Evolutionary conservation across 2,329 filamentous ascomycete species (phyloP).

Genomic region (Ceratocystis smalleyi): DNA sequence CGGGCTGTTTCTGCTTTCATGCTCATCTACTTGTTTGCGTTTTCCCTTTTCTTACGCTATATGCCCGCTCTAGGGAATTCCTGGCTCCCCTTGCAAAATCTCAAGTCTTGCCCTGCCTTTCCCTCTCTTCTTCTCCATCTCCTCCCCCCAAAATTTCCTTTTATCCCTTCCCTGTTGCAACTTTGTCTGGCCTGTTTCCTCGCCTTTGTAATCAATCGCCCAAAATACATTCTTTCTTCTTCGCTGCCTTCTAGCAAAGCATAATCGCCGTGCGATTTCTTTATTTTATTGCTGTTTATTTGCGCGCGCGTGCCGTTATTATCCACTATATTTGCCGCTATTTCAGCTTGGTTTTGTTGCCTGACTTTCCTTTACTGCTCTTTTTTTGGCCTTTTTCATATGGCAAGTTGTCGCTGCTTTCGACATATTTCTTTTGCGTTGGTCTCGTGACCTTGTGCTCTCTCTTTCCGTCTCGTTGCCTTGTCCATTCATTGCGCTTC

Average conservation of each 20-base stretch:
- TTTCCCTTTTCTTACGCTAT: too few relatives aligned
- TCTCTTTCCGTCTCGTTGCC: too few relatives aligned
- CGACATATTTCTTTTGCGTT: too few relatives aligned
- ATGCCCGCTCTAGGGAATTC: too few relatives aligned
- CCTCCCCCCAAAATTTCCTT: background rate
- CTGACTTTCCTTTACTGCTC: background rate
- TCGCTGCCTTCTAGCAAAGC: background rate
- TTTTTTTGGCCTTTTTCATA: background rate
- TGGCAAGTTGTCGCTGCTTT: too few relatives aligned
- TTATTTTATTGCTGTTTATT: background rate
- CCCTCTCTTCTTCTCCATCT: background rate
- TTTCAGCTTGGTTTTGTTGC: background rate
- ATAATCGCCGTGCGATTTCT: slow-evolving; percentile 1
- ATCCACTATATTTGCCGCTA: background rate
- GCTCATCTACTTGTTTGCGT: background rate
- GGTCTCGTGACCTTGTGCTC: too few relatives aligned
- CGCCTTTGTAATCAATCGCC: background rate
- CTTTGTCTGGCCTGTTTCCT: background rate
- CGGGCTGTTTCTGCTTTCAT: background rate
- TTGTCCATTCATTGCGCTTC: too few relatives aligned
- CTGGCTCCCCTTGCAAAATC: too few relatives aligned
- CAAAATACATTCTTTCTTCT: background rate
- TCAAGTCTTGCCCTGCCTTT: background rate
- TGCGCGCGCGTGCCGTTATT: background rate
- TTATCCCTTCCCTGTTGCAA: background rate